phyloP scores from a whole-genome alignment of 345 rosid genomes.

The Gossypium rotundifolium region DNA sequence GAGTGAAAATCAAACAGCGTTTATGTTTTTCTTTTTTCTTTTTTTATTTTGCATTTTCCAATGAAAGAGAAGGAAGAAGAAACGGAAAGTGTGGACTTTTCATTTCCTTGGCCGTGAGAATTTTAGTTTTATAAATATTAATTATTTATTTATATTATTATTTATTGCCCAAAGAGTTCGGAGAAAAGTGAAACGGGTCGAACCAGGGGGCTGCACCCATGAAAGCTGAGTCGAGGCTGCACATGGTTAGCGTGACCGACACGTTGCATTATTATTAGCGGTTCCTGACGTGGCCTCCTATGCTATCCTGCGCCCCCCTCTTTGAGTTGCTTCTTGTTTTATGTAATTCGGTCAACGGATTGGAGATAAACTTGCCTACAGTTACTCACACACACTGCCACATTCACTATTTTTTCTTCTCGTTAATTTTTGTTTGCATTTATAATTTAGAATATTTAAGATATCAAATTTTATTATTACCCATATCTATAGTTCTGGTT shows the following conservation, averaged over 20 bases:
- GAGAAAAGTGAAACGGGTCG: neutral
- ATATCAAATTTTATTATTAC: too few species aligned
- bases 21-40: neutral
- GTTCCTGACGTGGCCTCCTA: neutral
- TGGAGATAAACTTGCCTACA: neutral
- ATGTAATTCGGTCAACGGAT: neutral
- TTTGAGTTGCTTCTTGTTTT: neutral
- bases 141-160: neutral
- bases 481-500: too few species aligned
- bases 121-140: neutral
- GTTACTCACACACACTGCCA: too few species aligned
- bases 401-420: too few species aligned
- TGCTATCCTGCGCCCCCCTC: neutral
- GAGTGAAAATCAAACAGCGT: neutral
- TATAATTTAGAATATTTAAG: too few species aligned
- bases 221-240: neutral
- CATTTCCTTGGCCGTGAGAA: neutral
- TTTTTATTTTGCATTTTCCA: neutral
- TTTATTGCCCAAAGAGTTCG: neutral
- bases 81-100: neutral
- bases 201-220: neutral
- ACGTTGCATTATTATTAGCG: slow-evolving; percentile 3
- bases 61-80: neutral
- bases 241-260: neutral
- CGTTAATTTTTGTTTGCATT: too few species aligned